Conservation (phyloP, 1,139 yeast species). For the Kazachstania sp. region DNA sequence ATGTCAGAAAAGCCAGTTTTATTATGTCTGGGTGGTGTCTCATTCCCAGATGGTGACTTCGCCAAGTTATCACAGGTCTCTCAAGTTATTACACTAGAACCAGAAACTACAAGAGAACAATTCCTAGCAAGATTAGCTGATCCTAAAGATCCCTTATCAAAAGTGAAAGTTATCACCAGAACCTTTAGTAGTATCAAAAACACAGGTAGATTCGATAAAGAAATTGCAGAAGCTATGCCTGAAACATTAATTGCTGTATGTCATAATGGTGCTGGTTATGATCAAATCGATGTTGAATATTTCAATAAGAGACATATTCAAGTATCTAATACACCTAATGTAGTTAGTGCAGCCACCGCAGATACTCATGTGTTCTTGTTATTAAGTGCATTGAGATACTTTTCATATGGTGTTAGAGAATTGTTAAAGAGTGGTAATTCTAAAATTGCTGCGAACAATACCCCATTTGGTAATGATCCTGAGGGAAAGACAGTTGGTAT, state of each 20-base stretch:
- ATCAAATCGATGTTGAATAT: constrained; percentile 54
- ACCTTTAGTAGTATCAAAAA: constrained; percentile 39
- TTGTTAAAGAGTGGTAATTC: constrained; percentile 49
- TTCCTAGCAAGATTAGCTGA: constrained; percentile 42
- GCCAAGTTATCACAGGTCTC: constrained; percentile 39
- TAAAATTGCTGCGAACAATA: constrained; percentile 34
- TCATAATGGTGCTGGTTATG: constrained; percentile 94
- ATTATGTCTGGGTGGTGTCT: constrained; percentile 48
- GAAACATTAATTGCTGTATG: constrained; percentile 53
- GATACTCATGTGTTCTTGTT: constrained; percentile 64
- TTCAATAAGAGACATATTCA: constrained; percentile 41
- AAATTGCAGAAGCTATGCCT: constrained; percentile 55
- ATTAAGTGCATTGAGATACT: constrained; percentile 63
- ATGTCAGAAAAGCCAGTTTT: constrained; percentile 41
- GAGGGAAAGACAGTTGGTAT: constrained; percentile 55
- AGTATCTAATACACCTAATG: constrained; percentile 61
- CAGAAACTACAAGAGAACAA: constrained; percentile 43
- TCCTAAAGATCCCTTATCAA: constrained; percentile 36
- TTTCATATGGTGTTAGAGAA: constrained; percentile 39
- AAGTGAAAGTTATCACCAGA: constrained; percentile 43
- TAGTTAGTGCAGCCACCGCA: constrained; percentile 77
- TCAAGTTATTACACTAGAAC: constrained; percentile 38
- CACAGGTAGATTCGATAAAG: constrained; percentile 74
- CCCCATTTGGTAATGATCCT: constrained; percentile 50
- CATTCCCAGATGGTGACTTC: constrained; percentile 53